Evolutionary conservation across 768 basidiomycete species (phyloP), one percentile per base, ranked within the genome.

Genomic region (Lepiota subincarnata): DNA sequence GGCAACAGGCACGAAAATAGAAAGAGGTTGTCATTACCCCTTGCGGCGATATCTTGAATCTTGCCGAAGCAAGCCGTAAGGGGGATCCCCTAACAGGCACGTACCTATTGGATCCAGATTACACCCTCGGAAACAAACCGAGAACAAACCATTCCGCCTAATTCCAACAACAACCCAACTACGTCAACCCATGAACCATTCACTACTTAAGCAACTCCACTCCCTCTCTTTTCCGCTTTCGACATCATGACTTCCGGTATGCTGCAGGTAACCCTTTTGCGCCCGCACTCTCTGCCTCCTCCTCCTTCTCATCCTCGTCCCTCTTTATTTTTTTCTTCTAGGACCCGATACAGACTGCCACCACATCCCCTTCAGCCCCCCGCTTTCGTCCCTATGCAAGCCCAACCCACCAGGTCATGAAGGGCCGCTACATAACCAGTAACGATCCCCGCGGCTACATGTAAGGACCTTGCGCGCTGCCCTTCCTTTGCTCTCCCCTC

Each of bases 361-460:
- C 70, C 10, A 66, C 75, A n/a, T 64, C 76, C 11, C 63, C 62
- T 14, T 64, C 66, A 14, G 70, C 70, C 12, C 74, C 77, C 8
- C 71, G 77, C 45, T 80, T 80, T 64, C 79, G 85, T 50, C 89
- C 89, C 20, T 91, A 82, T 61, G 82, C 86, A 12, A 88, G 84
- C 63, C 73, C 86, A 2, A 80, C 80, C 60, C 89, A 92, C 68
- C 85, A 89, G 66, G 89, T 92, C 55, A 86, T 84, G 3, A 91
- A 89, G 68, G 87, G 87, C 55, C 80, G 91, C 20, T 93, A 92
- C 68, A 93, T 92, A 65, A 93, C 90, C 24, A 87, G 86, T 70
- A 92, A 91, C 62, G 91, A 93, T 72, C 86, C 89, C 20, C 74
- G 90, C 62, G 90, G 90, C 13, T 93, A 92, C 70, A 91, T 93